Percentiles rank a stretch among this genome's conserved stretches.
phyloP scores from a whole-genome alignment of 768 basidiomycete species.

The Boletellus ananiceps region DNA sequence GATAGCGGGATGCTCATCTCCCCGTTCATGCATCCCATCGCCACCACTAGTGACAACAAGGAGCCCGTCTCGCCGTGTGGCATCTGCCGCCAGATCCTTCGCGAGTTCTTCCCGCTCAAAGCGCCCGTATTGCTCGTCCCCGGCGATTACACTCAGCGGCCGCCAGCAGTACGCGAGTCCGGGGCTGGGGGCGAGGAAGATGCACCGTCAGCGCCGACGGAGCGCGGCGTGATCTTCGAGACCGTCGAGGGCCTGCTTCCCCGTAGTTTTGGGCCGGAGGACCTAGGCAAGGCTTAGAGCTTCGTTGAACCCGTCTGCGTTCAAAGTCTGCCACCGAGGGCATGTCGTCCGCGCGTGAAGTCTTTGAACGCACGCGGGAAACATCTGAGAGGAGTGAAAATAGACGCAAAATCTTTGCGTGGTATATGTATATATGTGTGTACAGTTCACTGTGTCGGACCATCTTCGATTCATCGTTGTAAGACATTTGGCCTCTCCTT shows the following conservation, averaged over 20 bases:
- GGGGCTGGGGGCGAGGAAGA: slow-evolving; percentile 6
- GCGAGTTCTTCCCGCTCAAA: slow-evolving; percentile 75
- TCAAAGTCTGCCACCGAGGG: no score
- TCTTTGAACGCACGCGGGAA: no score
- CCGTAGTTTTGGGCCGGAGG: slow-evolving; percentile 83
- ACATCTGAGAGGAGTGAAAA: no score
- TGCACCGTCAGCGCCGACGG: slow-evolving; percentile 8
- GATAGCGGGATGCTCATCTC: no score
- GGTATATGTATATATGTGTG: no score
- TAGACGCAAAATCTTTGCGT: no score
- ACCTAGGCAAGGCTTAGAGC: slow-evolving; percentile 41
- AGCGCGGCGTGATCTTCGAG: slow-evolving; percentile 51
- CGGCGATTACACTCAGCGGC: slow-evolving; percentile 48
- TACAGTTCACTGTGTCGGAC: no score
- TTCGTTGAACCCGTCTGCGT: no score
- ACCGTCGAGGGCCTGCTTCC: slow-evolving; percentile 75
- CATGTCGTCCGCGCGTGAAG: no score
- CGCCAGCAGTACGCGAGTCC: slow-evolving; percentile 1
- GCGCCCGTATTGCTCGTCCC: slow-evolving; percentile 74
- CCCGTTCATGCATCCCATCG: no score
- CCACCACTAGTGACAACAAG: slow-evolving; percentile 5
- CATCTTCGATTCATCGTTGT: no score
- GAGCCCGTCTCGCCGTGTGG: slow-evolving; percentile 81
- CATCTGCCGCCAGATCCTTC: slow-evolving; percentile 86
- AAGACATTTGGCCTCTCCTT: no score